A percentile compares a stretch with the other conserved stretches of the same genome.
Evolutionary conservation across 1,284 basidiomycete genomes (phyloP).

Genomic region (Puccinia brachypodii): DNA sequence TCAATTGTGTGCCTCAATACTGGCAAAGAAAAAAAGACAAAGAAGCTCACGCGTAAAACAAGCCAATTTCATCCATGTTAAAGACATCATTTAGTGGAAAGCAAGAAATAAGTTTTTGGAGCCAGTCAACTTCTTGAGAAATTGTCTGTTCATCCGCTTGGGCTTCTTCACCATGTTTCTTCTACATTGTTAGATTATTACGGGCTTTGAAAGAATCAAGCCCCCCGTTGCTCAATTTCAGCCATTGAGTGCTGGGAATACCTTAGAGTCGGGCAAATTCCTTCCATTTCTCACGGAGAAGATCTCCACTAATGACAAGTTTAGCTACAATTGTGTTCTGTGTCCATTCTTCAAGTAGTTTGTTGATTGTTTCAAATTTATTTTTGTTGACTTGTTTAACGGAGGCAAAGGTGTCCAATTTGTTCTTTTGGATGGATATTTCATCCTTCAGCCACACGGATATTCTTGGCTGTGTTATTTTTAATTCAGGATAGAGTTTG

Average conservation of each 20-base stretch:
- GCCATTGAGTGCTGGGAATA: slow-evolving; percentile 4
- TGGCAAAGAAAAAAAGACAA: no score
- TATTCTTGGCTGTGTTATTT: slow-evolving; percentile 29
- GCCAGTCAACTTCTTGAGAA: no score
- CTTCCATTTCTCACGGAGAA: slow-evolving; percentile 30
- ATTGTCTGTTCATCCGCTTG: no score
- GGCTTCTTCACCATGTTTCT: no score
- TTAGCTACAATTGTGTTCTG: background rate
- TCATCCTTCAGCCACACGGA: slow-evolving; percentile 44
- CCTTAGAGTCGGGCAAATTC: slow-evolving; percentile 22
- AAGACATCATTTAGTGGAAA: no score
- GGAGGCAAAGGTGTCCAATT: slow-evolving; percentile 33
- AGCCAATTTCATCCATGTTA: no score
- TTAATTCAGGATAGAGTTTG: background rate
- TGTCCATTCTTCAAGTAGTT: slow-evolving; percentile 31
- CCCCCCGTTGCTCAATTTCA: slow-evolving; percentile 20
- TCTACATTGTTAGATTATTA: no score
- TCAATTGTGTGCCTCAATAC: no score
- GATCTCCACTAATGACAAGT: slow-evolving; percentile 12
- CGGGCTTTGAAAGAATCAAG: slow-evolving; percentile 29
- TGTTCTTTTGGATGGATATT: slow-evolving; percentile 22
- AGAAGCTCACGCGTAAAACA: no score
- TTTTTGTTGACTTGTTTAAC: no score
- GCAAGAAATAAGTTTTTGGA: no score
- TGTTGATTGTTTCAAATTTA: no score